Evolutionary conservation across 495 filamentous ascomycete genomes (phyloP).

Genomic region (Aspergillus hancockii): DNA sequence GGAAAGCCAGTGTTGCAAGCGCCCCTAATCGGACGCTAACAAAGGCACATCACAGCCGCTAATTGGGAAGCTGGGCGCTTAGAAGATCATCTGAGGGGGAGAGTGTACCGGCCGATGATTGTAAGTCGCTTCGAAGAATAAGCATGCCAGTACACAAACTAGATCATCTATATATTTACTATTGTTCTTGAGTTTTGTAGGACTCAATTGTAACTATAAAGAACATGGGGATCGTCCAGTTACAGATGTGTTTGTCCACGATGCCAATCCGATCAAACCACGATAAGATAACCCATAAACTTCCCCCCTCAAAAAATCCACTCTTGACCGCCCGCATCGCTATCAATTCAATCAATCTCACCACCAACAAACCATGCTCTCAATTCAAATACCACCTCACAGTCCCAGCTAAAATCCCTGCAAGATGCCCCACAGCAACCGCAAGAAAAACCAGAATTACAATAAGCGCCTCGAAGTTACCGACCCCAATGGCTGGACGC

Average conservation of each 20-base stretch:
- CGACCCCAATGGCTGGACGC: conserved; percentile 57
- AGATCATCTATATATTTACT: no score
- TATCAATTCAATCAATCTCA: background rate
- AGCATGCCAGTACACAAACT: no score
- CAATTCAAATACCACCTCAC: background rate
- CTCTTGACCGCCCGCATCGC: conserved; percentile 7
- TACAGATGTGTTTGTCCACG: no score
- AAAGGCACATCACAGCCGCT: conserved; percentile 8
- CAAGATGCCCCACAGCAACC: conserved; percentile 51
- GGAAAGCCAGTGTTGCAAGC: conserved; percentile 15
- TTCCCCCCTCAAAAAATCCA: background rate
- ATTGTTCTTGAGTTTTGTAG: no score
- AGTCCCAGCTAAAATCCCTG: conserved; percentile 4
- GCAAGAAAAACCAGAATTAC: conserved; percentile 32
- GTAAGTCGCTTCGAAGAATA: no score
- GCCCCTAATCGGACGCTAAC: conserved; percentile 23
- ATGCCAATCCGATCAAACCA: background rate
- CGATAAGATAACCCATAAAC: background rate
- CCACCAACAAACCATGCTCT: background rate
- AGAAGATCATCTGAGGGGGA: background rate
- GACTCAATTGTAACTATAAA: no score
- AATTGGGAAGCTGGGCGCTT: conserved; percentile 9
- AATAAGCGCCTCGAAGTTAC: conserved; percentile 50
- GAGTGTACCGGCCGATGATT: no score
- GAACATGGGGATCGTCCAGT: no score